Base-by-base conservation (phyloP, 306 rosid genomes). In the Lupinus albus region DNA sequence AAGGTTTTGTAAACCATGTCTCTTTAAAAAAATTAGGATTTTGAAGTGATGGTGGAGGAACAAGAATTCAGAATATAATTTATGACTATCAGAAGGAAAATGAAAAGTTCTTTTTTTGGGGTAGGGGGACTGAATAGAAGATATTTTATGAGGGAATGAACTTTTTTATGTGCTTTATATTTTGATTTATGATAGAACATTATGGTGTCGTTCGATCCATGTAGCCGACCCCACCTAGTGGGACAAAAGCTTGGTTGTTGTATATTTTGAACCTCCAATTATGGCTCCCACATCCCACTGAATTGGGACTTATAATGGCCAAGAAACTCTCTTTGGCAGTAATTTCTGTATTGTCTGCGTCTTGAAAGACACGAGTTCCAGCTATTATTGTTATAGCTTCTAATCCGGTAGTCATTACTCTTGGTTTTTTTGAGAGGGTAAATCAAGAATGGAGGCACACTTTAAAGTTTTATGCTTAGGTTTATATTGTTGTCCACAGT, bases 341-440 rank as follows among this genome's bases (percentile, higher is more conserved):
- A 49, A 33, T 12, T 66, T 70, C 45, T 45, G 52, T 59, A n/a
- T 56, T 55, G 25, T 10, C 15, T 15, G 39, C 35, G 42, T 46
- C 60, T 39, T 13, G 60, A 65, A 58, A 66, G 65, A 50, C 20
- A 45, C 52, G 39, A 72, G 52, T 35, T 52, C 35, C 10, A 2
- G 20, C 51, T 41, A 2, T 51, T 60, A n/a, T 17, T 54, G 38
- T 47, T 61, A 49, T 50, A 55, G 59, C 57, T 68, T 73, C 36
- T 25, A 12, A 47, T 56, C 67, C 58, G 14, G 10, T 38, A 62
- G 35, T 63, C 46, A 28, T 67, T 17, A 38, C 46, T 25, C 42
- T 38, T 67, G 56, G 59, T 78, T 45, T 35, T 35, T 35, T 60
- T 42, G 71, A 52, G 54, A 20, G 28, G 33, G 58, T 61, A 62